Base-by-base conservation (phyloP, 306 rosid species). In the Corylus avellana region DNA sequence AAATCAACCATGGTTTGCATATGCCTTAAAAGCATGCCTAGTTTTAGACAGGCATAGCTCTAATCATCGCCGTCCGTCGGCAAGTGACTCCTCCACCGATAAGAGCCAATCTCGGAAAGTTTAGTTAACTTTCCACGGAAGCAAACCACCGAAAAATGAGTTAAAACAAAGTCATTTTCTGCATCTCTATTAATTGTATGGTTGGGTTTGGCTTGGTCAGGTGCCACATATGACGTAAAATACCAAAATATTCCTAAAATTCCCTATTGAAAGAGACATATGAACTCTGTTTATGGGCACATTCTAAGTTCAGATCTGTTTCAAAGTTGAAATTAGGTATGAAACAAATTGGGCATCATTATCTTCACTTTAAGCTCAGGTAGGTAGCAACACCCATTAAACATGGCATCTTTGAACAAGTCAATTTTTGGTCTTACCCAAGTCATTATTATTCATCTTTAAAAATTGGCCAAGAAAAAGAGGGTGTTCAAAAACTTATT, bases 251-350 rank as follows among this genome's bases (percentile, higher is more conserved):
- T n/a, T 68, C 11, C n/a, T 29, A 42, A 42, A 7, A 9, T 29
- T 35, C 18, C 7, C 14, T 35, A 7, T 1, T 68, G 53, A 42
- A 42, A 68, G 32, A 29, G 72, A 12, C 49, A 4, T 8, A 8
- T 42, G 50, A 18, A 67, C 47, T 39, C 48, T 18, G 27, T 37
- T 9, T 16, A 39, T 18, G 25, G 16, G 14, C 29, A 67, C 14
- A 67, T 42, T 67, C 25, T 17, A n/a, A 18, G 72, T 8, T 42
- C 72, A 18, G 51, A 39, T 68, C 72, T 18, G 72, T 68, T 48
- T 37, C n/a, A 39, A 42, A 68, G 72, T 39, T n/a, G 53, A n/a
- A n/a, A 67, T 67, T 67, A 67, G 72, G 72, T 67, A 67, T 67
- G 17, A 67, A 68, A 39, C 53, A 68, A 42, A 67, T 42, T 68